Base-by-base conservation (phyloP, 768 basidiomycete genomes). In the Collybiopsis luxurians region DNA sequence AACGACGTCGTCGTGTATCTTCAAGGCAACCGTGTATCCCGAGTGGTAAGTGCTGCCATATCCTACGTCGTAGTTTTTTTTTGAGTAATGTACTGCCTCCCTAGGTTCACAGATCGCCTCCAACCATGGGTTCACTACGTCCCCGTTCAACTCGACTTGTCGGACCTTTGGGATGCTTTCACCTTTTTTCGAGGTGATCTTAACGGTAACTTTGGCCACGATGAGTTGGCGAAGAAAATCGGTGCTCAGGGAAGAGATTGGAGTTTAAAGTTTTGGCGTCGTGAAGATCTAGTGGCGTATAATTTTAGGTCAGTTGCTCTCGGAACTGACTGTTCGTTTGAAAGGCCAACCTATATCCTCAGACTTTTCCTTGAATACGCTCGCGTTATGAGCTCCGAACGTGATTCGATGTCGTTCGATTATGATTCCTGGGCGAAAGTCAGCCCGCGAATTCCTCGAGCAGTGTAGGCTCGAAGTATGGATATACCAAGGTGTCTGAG, bases 51-150 rank as follows among this genome's bases (percentile, higher is more conserved):
- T 60, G 27, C 3, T 3, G 50, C 7, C 31, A 21, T 21, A 2
- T 17, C 17, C 19, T 40, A 53, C 44, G 26, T 17, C 38, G 40
- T 28, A 24, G 49, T 3, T 24, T 19, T 9, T 51, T 38, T 15
- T 39, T 47, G 34, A 50, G 28, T 34, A 55, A 30, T 53, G 28
- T 43, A 27, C 38, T 39, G 17, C n/a, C 12, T n/a, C 60, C 9
- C 13, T 59, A 84, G 83, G 83, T 86, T 72, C 58, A 72, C 69
- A 13, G 81, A 84, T 55, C 78, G 84, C 11, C 72, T 85, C 44
- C 77, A 73, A 28, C 85, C 87, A 0, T 89, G 87, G 87, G 74
- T 89, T 10, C 89, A 90, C 67, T 91, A 90, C 64, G 77, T 90
- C 0, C 89, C 89, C 2, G 73, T 90, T 3, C 80, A 84, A 60